Evolutionary conservation across 805 yeast genomes (phyloP), one percentile per base, ranked within the genome.

Genomic region (Metschnikowia arizonensis): DNA sequence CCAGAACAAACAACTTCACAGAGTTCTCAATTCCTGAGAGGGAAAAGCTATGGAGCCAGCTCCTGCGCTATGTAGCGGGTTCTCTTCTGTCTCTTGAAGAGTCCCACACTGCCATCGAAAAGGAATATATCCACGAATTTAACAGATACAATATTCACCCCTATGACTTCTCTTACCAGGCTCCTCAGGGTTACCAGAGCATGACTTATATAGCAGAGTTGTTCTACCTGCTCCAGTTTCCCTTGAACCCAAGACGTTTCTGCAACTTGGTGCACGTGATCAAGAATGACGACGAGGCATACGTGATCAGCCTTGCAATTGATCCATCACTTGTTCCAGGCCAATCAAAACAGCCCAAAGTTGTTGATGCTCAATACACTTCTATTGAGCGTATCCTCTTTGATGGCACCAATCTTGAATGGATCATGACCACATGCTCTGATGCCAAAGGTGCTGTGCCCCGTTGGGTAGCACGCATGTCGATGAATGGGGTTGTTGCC

Each of bases 371-470:
- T 0, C 57, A 51, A 26, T 71, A 69, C 52, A 53, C 72, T 11
- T 66, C 74, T 5, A 57, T 71, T 18, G 76, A 71, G 46, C 52
- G 55, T 35, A 48, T 69, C 3, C 45, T 54, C 6, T 60, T 44
- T 35, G 54, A 60, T 7, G 57, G 56, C 10, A 46, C 40, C 28
- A 41, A 48, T 11, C 52, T 69, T 25, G 46, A 53, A 21, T 71
- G 76, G 76, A 47, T 51, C 15, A 69, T 71, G 74, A 60, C 67
- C 34, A 69, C 73, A 1, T 58, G 64, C 34, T 68, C 74, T 4
- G 58, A 56, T 12, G 69, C 76, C 2, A 67, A 67, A 25, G 76
- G 76, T 1, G 45, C 40, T n/a, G 61, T 71, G 8, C 75, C 75
- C 2, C 47, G 54, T 8, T 68, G 69, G 67, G 35, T 71, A 10